Evolutionary conservation across 306 rosid genomes (phyloP), one percentile per base, ranked within the genome.

Genomic region (Acacia crassicarpa): DNA sequence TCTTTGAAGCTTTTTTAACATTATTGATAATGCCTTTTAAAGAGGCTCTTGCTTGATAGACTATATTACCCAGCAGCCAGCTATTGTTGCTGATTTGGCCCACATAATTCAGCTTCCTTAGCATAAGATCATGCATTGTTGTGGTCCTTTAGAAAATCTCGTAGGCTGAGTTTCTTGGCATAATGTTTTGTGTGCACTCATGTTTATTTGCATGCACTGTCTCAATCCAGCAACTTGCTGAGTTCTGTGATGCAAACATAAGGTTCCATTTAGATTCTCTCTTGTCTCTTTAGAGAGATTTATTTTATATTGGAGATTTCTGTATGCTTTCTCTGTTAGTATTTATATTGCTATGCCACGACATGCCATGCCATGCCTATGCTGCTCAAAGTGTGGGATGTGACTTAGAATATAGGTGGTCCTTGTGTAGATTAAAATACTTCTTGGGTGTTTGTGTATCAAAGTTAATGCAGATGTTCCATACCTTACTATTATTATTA

Each of bases 401-500:
- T 46, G 40, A 17, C 78, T 68, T 78, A 30, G 46, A 78, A 71
- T 56, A 63, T 75, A 48, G 82, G 35, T 67, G 77, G 71, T 73
- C 63, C 59, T 79, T 78, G 72, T 59, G 72, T 67, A 35, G 83
- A 51, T 61, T 56, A 40, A 19, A 73, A 58, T 45, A 10, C 54
- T 61, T 43, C 51, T 49, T 69, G 45, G 58, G 77, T 49, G 68
- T 54, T 40, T 75, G 40, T 43, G 45, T 65, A 53, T 77, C 38
- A 25, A 69, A 74, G 59, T 82, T 82, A 82, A 82, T 85, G 75
- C 78, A 83, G 73, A 79, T 81, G 40, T 82, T 84, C 66, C 73
- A 53, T 83, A 82, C 74, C 58, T 88, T 75, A 63, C 85, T 78
- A 81, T 84, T 67, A 86, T 83, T 82, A 58, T 81, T 62, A 73